Evolutionary conservation across 1,139 yeast genomes (phyloP), one percentile per base, ranked within the genome.

Genomic region (Zygosaccharomyces sapae): DNA sequence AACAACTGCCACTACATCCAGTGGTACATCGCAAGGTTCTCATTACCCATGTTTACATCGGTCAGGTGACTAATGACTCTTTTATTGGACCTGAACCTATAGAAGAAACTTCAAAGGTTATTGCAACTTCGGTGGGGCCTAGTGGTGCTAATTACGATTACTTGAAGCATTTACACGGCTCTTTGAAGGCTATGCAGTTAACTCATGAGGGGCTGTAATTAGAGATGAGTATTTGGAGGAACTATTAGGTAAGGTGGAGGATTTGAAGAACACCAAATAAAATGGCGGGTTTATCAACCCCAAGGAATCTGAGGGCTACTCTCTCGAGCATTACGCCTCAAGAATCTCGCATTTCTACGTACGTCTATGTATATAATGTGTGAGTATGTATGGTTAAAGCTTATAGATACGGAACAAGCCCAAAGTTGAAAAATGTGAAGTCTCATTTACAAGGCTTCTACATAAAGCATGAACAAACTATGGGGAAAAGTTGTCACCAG

Each of bases 141-240:
- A 83, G 94, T 58, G 97, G 97, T 0, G 73, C 74, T 18, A 90
- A 90, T 62, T 67, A 70, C 41, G 95, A 86, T 59, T 90, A 90
- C 61, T 68, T 90, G 51, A 63, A 69, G 38, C 70, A 73, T 42
- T 70, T 89, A 46, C 74, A 75, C 38, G 66, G 70, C 4, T 77
- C 90, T 0, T 73, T 88, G 33, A 58, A 71, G 34, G 71, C 70
- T 22, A 51, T 60, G 51, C 35, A 43, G 19, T 25, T 45, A 10
- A 35, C 22, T 16, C 42, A 45, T 33, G 29, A 41, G 9, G 12
- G 18, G 29, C 6, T 9, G 25, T 27, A 13, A 37, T 45, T 9
- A 20, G 19, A 9, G 48, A 45, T 35, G 33, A 41, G n/a, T 45
- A 45, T 16, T 29, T 45, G 27, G 39, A 45, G 10, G 31, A 34